phyloP scores from a whole-genome alignment of 2,329 filamentous ascomycete genomes.

The Paramyrothecium roridum region DNA sequence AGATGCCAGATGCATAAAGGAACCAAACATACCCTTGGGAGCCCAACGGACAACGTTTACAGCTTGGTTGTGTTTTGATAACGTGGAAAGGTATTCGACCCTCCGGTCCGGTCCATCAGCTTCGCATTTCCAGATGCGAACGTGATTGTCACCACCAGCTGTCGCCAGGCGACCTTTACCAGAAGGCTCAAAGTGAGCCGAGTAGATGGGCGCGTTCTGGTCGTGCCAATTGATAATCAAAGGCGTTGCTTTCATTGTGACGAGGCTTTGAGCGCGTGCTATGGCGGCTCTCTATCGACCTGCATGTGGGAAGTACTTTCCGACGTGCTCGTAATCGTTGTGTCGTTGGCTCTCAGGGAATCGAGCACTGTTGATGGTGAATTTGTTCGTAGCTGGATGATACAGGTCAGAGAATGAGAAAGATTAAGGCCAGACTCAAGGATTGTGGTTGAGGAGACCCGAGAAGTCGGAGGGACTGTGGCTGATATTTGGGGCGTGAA shows the following conservation, averaged over 20 bases:
- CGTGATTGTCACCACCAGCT: slow-evolving; percentile 93
- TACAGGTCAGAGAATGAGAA: neutral
- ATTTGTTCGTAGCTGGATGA: neutral
- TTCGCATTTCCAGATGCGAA: slow-evolving; percentile 92
- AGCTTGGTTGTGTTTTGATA: slow-evolving; percentile 91
- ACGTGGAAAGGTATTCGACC: slow-evolving; percentile 86
- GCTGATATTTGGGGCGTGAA: neutral
- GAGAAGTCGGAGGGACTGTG: neutral
- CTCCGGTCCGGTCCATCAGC: slow-evolving; percentile 79
- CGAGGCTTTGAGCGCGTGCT: slow-evolving; percentile 15
- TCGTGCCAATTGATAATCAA: slow-evolving; percentile 99
- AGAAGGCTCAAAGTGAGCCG: slow-evolving; percentile 90
- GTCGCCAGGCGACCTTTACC: slow-evolving; percentile 91
- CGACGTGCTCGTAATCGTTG: slow-evolving; percentile 1
- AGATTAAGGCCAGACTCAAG: neutral
- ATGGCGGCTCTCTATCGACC: slow-evolving; percentile 20
- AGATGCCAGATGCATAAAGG: neutral
- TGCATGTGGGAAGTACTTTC: slow-evolving; percentile 21
- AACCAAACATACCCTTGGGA: slow-evolving; percentile 68
- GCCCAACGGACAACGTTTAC: slow-evolving; percentile 98
- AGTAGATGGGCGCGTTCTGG: slow-evolving; percentile 95
- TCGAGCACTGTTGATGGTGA: slow-evolving; percentile 1
- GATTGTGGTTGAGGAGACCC: neutral
- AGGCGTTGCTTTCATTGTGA: slow-evolving; percentile 88
- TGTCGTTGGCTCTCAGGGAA: slow-evolving; percentile 4